Evolutionary conservation across 2,329 filamentous ascomycete genomes (phyloP).

Genomic region (Penicillium corylophilum): DNA sequence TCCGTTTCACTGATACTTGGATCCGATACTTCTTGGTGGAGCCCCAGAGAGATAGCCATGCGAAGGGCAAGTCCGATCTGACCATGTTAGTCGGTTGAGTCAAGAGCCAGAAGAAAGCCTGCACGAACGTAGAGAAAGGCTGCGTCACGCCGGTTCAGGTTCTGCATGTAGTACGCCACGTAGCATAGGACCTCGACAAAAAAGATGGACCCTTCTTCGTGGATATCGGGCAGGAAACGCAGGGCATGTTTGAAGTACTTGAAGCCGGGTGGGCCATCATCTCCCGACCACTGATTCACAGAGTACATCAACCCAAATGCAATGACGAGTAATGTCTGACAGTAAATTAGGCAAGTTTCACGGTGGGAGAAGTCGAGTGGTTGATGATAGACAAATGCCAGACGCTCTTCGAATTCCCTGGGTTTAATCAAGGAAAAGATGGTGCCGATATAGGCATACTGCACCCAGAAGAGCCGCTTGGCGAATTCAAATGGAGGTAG

Average conservation of each 20-base stretch:
- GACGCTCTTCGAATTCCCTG: conserved; percentile 47
- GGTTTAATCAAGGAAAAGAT: conserved; percentile 57
- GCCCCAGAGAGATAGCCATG: conserved; percentile 57
- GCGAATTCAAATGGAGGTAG: conserved; percentile 54
- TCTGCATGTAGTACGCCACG: conserved; percentile 59
- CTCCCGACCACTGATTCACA: conserved; percentile 56
- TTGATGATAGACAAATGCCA: conserved; percentile 47
- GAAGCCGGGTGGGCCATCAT: conserved; percentile 56
- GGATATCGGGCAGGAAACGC: conserved; percentile 54
- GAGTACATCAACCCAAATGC: conserved; percentile 59
- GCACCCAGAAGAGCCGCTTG: conserved; percentile 51
- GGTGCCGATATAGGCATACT: conserved; percentile 58
- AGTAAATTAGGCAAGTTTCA: conserved; percentile 51
- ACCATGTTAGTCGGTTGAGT: conserved; percentile 5
- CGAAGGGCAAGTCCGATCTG: conserved; percentile 54
- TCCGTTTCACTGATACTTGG: conserved; percentile 41
- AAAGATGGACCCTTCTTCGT: conserved; percentile 55
- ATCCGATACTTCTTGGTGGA: conserved; percentile 54
- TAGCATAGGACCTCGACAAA: conserved; percentile 57
- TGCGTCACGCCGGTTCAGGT: conserved; percentile 55
- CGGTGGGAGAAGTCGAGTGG: conserved; percentile 45
- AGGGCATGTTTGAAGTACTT: conserved; percentile 55
- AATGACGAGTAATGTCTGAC: conserved; percentile 54
- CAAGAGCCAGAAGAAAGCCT: no score
- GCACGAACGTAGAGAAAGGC: conserved; percentile 52